Evolutionary conservation across 768 basidiomycete species (phyloP), one percentile per base, ranked within the genome.

Genomic region (Tylopilus intermedius): DNA sequence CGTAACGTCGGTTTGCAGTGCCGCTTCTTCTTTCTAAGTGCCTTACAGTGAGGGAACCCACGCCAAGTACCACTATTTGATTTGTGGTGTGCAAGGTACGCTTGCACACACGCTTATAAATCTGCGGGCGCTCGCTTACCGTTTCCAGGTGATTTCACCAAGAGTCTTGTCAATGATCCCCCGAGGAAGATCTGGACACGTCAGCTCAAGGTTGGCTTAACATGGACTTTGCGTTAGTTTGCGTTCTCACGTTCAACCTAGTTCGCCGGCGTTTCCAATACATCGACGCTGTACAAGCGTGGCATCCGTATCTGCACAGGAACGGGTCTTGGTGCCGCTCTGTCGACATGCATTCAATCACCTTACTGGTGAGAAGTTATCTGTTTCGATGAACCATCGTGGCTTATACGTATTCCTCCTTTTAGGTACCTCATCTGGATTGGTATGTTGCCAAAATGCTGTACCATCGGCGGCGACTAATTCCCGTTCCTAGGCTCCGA

Each of bases 251-350:
- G 7, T 4, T 37, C 42, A 29, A 15, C 33, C n/a, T 57, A 88
- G 85, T 79, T 88, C 62, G 86, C 88, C 8, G 87, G 85, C 58
- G 84, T 89, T 33, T 88, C 86, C 27, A 88, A 90, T 66, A 87
- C 88, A 2, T 89, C 87, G 4, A 81, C 77, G 3, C 71, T 90
- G n/a, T 90, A 90, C 71, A 84, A 76, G 58, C 82, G 86, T 50
- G 88, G 88, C 18, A 85, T 90, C 60, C 83, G 88, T 56, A 79
- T 90, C 43, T 90, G 88, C 68, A 90, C 88, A 0, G 88, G 88
- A 35, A 89, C 88, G 10, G 88, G 88, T 54, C 81, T 90, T 57
- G 88, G 88, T 24, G 84, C 88, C 38, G 86, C 86, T 3, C 77
- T 90, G 38, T 82, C 87, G 18, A 90, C 88, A 18, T 84, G 85